Percentiles rank a stretch among this genome's conserved stretches.
phyloP scores from a whole-genome alignment of 257 asterid species.

The Plantago elongata region DNA sequence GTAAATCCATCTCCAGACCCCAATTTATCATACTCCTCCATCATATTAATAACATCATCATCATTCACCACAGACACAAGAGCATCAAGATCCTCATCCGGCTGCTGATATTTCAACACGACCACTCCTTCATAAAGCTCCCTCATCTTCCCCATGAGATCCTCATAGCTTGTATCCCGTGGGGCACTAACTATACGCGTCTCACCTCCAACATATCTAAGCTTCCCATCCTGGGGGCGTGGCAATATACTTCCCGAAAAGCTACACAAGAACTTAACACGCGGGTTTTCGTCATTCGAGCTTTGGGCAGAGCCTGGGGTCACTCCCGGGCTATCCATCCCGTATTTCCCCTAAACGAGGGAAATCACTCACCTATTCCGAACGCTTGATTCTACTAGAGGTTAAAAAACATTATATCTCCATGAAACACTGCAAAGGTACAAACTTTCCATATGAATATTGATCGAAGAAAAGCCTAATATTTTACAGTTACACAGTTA shows the following conservation, averaged over 20 bases:
- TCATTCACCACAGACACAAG: constrained; percentile 93
- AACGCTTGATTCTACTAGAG: too few species aligned
- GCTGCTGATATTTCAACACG: constrained; percentile 85
- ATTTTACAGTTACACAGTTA: too few species aligned
- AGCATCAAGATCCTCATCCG: constrained; percentile 98
- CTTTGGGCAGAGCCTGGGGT: constrained; percentile 36
- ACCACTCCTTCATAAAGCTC: constrained; percentile 79
- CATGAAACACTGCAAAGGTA: too few species aligned
- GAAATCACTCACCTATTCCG: background rate
- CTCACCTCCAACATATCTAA: constrained; percentile 95
- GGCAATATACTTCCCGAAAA: constrained; percentile 84
- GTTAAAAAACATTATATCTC: too few species aligned
- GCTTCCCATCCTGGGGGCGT: constrained; percentile 95
- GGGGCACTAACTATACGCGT: constrained; percentile 79
- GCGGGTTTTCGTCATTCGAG: constrained; percentile 57
- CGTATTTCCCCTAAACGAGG: background rate
- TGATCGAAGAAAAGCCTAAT: too few species aligned
- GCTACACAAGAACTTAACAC: constrained; percentile 91
- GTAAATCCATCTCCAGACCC: constrained; percentile 79
- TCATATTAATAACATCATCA: constrained; percentile 94
- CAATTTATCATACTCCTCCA: constrained; percentile 97
- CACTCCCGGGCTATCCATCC: constrained; percentile 56
- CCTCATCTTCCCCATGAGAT: constrained; percentile 85
- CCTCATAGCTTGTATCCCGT: constrained; percentile 69
- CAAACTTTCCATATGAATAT: too few species aligned